A percentile compares a stretch with the other conserved stretches of the same genome.
These are phyloP conservation scores for Yarrowia sp. DNA, from an alignment of 805 yeast species.

Conservation along the genomic window DNA sequence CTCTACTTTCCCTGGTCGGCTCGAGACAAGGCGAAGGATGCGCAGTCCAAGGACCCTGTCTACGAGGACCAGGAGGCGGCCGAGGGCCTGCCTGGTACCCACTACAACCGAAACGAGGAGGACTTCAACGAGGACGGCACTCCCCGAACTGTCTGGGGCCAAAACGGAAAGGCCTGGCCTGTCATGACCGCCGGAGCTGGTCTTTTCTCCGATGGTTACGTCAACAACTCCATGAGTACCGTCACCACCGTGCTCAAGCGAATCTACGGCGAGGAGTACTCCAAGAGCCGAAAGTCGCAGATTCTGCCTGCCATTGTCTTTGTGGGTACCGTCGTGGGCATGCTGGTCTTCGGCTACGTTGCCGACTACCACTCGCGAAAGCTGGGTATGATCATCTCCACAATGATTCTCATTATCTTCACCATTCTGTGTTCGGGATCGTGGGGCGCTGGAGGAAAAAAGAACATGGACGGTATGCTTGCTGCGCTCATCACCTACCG, in stretches of 20 bases:
- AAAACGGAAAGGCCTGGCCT: conserved; percentile 50
- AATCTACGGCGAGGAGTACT: conserved; percentile 64
- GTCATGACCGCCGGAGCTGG: conserved; percentile 88
- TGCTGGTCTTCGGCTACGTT: conserved; percentile 72
- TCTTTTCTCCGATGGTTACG: conserved; percentile 88
- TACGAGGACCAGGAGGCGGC: conserved; percentile 6
- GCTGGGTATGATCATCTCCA: conserved; percentile 77
- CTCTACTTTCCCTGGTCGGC: conserved; percentile 12
- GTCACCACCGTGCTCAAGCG: conserved; percentile 68
- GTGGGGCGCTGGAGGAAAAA: conserved; percentile 73
- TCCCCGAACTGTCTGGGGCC: conserved; percentile 15
- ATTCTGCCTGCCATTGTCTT: conserved; percentile 87
- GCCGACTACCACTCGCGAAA: conserved; percentile 81
- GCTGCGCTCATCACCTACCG: conserved; percentile 85
- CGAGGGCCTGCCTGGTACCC: conserved; percentile 4
- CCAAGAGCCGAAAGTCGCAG: conserved; percentile 64
- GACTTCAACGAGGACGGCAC: conserved; percentile 11
- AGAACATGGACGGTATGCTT: conserved; percentile 64
- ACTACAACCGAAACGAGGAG: background rate
- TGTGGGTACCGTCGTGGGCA: conserved; percentile 92
- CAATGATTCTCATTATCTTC: conserved; percentile 69
- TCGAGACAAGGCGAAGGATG: background rate
- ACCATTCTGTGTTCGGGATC: conserved; percentile 78
- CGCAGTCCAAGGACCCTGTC: conserved; percentile 4
- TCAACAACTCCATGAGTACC: conserved; percentile 77